Evolutionary conservation across 331 rosid species (phyloP).

Genomic region (Acacia concinna): DNA sequence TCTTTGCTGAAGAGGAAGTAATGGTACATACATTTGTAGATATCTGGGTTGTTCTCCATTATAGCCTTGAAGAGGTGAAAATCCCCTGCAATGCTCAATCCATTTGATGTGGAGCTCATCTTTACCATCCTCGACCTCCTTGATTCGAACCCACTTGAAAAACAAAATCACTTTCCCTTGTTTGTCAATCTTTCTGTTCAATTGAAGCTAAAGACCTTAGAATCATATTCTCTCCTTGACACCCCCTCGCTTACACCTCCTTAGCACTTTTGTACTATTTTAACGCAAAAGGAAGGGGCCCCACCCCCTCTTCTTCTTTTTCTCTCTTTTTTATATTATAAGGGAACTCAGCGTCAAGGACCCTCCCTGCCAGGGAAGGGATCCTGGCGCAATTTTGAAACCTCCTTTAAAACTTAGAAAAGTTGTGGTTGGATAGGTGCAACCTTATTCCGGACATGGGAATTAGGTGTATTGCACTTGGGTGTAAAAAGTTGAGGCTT

Average conservation of each 20-base stretch:
- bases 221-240: no score
- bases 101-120: constrained; percentile 62
- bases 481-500: constrained; percentile 58
- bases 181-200: no score
- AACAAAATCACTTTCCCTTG: no score
- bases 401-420: constrained; percentile 55
- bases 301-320: no score
- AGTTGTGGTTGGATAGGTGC: constrained; percentile 53
- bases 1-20: not conserved
- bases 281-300: no score
- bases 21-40: not conserved
- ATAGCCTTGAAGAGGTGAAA: constrained; percentile 53
- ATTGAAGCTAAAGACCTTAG: no score
- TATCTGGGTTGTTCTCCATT: not conserved
- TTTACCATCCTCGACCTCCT: constrained; percentile 68
- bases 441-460: constrained; percentile 66
- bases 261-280: no score
- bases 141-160: constrained; percentile 26
- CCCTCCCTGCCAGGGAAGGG: no score
- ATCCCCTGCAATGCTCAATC: constrained; percentile 20
- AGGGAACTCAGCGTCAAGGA: no score
- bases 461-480: constrained; percentile 65
- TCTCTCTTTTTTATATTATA: no score
- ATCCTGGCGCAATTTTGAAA: no score
- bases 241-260: no score